Conservation (phyloP, 768 basidiomycete genomes). For the Naganishia vishniacii region DNA sequence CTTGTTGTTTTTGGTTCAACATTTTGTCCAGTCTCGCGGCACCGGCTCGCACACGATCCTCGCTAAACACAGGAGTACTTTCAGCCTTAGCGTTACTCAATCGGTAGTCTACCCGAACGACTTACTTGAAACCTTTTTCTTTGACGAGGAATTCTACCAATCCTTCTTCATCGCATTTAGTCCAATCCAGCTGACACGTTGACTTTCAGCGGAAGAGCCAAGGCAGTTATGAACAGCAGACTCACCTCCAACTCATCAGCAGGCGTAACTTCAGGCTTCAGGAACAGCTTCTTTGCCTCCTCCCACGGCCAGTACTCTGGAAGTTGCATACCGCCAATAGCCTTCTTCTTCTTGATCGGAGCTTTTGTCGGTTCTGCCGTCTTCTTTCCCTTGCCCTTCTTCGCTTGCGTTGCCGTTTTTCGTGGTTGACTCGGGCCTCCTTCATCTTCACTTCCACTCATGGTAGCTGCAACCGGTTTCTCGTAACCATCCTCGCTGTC, state of each 20-base stretch:
- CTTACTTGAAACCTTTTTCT: slow-evolving; percentile 96
- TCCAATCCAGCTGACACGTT: slow-evolving; percentile 76
- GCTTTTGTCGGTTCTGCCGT: slow-evolving; percentile 41
- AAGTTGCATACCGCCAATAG: slow-evolving; percentile 66
- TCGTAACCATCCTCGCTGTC: slow-evolving; percentile 32
- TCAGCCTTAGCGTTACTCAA: neutral
- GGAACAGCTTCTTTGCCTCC: slow-evolving; percentile 83
- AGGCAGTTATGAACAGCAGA: neutral
- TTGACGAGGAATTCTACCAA: slow-evolving; percentile 85
- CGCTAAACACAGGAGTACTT: slow-evolving; percentile 54
- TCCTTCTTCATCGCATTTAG: slow-evolving; percentile 82
- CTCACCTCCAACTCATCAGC: slow-evolving; percentile 77
- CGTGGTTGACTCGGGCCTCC: slow-evolving; percentile 53
- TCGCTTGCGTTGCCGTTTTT: neutral
- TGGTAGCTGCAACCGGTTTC: slow-evolving; percentile 25
- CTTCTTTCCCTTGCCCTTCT: slow-evolving; percentile 55
- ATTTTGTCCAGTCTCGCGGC: slow-evolving; percentile 86
- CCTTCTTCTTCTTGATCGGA: slow-evolving; percentile 51
- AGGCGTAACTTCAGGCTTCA: slow-evolving; percentile 81
- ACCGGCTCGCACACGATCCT: slow-evolving; percentile 91
- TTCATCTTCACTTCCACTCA: slow-evolving; percentile 51
- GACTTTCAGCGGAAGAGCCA: neutral
- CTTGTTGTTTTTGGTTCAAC: slow-evolving; percentile 86
- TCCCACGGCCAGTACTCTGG: slow-evolving; percentile 98
- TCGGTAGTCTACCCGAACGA: slow-evolving; percentile 22